Evolutionary conservation across 352 stramenopile species (phyloP), one percentile per base, ranked within the genome.

Genomic region (Globisporangium ultimum): DNA sequence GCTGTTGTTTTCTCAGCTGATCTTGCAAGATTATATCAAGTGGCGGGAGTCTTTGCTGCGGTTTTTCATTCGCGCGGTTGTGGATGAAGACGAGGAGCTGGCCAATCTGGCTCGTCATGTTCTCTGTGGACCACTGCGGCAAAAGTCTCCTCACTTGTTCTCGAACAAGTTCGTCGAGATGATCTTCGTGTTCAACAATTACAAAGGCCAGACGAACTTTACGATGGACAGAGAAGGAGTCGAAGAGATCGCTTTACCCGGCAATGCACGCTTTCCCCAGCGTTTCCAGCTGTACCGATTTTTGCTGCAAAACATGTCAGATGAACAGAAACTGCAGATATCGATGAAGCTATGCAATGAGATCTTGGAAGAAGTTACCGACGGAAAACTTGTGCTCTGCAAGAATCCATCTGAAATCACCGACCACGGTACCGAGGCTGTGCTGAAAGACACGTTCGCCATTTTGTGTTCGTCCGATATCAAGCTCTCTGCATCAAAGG

Each of bases 21-120:
- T 99, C 17, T 71, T 99, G 6, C 96, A 99, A 72, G 97, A 99
- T 68, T 99, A 98, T 72, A 95, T 99, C 66, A 99, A 99, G 74
- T 99, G 96, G 95, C 87, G 95, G 28, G 97, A 98, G 24, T 90
- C 97, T 11, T 69, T 99, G 3, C 74, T 98, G 45, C 91, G 96
- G 47, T 96, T 98, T 61, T 98, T 98, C 70, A 77, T 99, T 43
- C 95, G 96, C 11, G 91, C 92, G 5, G 87, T 95, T 10, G 91
- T 97, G 17, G 97, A 99, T 64, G 71, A 96, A 64, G 86, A 98
- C 57, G 86, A 97, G 45, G 91, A 97, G 47, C 78, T 99, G 0
- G 76, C 91, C 2, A 82, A 93, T 48, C 66, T 99, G n/a, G 96
- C 96, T 28, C 82, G 90, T n/a, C 93, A 96, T 46, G 91, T 98